Base-by-base conservation (phyloP, 768 basidiomycete species). In the Tricholomella constricta region DNA sequence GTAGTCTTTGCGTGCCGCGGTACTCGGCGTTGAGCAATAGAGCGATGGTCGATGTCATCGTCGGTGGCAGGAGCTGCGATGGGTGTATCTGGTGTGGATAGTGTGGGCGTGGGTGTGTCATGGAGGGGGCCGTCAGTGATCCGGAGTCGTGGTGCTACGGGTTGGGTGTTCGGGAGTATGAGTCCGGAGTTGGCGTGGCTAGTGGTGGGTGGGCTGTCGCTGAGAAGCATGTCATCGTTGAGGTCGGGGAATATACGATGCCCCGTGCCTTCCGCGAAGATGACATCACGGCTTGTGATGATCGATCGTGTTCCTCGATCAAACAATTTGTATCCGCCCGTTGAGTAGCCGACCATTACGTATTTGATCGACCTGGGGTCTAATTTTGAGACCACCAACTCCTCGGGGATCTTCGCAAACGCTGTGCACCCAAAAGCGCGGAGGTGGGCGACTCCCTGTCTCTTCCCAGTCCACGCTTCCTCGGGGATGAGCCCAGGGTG, bases 341-440 rank as follows among this genome's bases (percentile, higher is more conserved):
- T 53, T 44, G 32, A 62, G 42, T 61, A 66, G 8, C 65, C 59
- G 29, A 64, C 54, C 37, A 66, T 27, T n/a, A 35, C 31, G 15
- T 49, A 56, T 27, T 61, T 61, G 37, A 61, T 32, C 6, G 62
- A 62, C 17, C 42, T 22, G 22, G 55, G 38, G 25, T 56, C 52
- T 0, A 63, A 32, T 46, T 66, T 66, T 10, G 55, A 61, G 4
- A 25, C 41, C 6, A 45, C 29, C 2, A 59, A 32, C 43, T 71
- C 63, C 37, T 62, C 52, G 8, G 57, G 66, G 10, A 64, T 58
- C 41, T 65, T 64, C n/a, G 58, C 65, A 26, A 59, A 64, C 8
- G 61, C 20, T 45, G 52, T 1, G 26, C 51, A 68, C 6, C 71
- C 65, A 34, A 65, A 69, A 11, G 64, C 63, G 1, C 62, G 53